Evolutionary conservation across 129 eudicot species (phyloP), one percentile per base, ranked within the genome.

Genomic region (Mikania micrantha): DNA sequence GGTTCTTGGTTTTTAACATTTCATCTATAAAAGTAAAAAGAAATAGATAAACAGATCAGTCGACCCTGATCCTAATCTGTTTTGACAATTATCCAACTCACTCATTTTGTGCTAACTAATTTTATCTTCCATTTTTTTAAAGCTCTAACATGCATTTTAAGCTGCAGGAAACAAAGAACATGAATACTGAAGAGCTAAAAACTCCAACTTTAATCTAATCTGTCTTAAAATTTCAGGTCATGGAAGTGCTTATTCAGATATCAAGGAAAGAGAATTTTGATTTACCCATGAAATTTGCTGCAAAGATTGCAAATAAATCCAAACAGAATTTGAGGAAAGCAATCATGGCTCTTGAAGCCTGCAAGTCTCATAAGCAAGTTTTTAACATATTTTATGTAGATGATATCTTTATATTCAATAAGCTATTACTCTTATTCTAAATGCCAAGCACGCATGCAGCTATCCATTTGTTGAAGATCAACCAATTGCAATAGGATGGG

Each of bases 261-360:
- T 87, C 96, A 32, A 74, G 82, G 66, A 89, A 83, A 70, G 96
- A 89, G 62, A 80, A 75, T 66, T 89, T 89, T 45, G 93, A 85
- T 40, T 74, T 89, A 75, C 34, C 93, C 4, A 81, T 81, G 89
- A 83, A 81, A 60, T 89, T 89, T 75, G 96, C 96, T 4, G 83
- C 96, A 76, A 85, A 81, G 73, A 84, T 89, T 53, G 91, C 96
- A 24, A 77, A 73, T 68, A 89, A 85, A 70, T 82, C 96, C 57
- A 85, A 85, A 58, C 93, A 83, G 63, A 83, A 83, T 45, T 60
- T 85, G 60, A 83, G 93, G 79, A 81, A 78, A 72, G 93, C 96
- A 71, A 85, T 89, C 32, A 85, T 89, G 96, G 93, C 96, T 74
- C 96, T 89, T 75, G 96, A 89, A 81, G 93, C 96, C 74, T 89